Percentiles rank a stretch among this genome's conserved stretches.
phyloP scores from a whole-genome alignment of 331 rosid species.

The Stylosanthes scabra region DNA sequence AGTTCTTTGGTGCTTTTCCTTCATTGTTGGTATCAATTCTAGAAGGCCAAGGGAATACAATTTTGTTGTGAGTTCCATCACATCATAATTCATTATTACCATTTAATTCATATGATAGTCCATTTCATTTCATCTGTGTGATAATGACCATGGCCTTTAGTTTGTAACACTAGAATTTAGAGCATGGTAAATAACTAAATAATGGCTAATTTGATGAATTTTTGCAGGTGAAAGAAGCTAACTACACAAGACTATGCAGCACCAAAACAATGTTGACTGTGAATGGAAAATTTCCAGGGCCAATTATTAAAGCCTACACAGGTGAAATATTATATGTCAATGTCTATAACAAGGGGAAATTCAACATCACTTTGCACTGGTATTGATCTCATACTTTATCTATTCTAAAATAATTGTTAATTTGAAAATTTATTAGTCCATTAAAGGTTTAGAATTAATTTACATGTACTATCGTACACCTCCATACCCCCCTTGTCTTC shows the following conservation, averaged over 20 bases:
- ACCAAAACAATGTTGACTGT: conserved; percentile 50
- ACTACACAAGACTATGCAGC: conserved; percentile 51
- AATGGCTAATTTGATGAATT: background rate
- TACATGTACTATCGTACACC: no score
- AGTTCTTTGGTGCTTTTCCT: background rate
- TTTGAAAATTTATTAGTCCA: no score
- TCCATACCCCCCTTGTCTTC: no score
- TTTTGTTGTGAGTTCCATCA: conserved; percentile 34
- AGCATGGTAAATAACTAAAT: background rate
- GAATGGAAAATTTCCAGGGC: conserved; percentile 64
- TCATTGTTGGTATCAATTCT: conserved; percentile 11
- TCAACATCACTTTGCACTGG: conserved; percentile 62
- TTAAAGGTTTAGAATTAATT: no score
- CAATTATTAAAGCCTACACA: conserved; percentile 37
- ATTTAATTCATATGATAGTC: no score
- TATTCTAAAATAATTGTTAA: no score
- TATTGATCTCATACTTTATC: background rate
- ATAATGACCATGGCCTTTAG: background rate
- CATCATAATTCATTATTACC: conserved; percentile 17
- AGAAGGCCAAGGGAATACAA: conserved; percentile 1
- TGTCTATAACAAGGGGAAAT: conserved; percentile 48
- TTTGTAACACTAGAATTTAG: background rate
- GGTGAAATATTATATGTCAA: conserved; percentile 53
- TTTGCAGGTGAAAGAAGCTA: conserved; percentile 49
- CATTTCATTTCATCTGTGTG: no score